Conservation (phyloP, 768 basidiomycete genomes). For the Auricularia auricula-judae region DNA sequence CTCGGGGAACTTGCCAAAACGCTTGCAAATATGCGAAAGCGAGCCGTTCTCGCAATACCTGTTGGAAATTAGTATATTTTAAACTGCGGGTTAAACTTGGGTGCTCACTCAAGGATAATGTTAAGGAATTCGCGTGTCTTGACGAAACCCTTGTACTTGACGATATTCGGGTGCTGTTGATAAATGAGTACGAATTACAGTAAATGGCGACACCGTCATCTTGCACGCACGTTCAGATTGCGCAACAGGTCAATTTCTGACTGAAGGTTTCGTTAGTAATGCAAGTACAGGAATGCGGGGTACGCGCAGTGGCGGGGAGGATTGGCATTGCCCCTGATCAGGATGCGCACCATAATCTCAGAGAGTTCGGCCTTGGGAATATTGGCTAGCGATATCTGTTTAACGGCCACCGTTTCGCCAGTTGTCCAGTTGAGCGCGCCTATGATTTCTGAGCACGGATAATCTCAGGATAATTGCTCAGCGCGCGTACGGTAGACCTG, state of each 20-base stretch:
- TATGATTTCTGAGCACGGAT: constrained; percentile 17
- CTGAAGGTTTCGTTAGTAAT: constrained; percentile 26
- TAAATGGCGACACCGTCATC: background rate
- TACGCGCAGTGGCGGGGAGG: too few species aligned
- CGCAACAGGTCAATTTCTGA: constrained; percentile 96
- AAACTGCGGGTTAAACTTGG: too few species aligned
- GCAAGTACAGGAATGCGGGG: background rate
- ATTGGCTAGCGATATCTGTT: constrained; percentile 91
- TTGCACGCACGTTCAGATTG: constrained; percentile 71
- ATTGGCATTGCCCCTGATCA: background rate
- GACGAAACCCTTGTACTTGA: constrained; percentile 98
- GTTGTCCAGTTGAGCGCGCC: constrained; percentile 91
- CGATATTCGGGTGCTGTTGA: constrained; percentile 84
- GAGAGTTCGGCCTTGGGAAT: constrained; percentile 89
- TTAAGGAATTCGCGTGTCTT: constrained; percentile 90
- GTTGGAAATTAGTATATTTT: too few species aligned
- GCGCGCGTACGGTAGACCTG: constrained; percentile 80
- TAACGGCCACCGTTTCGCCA: constrained; percentile 96
- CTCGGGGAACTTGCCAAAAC: constrained; percentile 98
- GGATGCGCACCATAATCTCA: constrained; percentile 77
- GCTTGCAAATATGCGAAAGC: constrained; percentile 87
- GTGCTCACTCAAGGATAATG: constrained; percentile 44
- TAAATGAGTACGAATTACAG: background rate
- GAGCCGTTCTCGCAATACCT: constrained; percentile 86
- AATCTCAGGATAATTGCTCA: background rate